Conservation (phyloP, 2,329 filamentous ascomycete genomes). For the Tolypocladium tundrense region DNA sequence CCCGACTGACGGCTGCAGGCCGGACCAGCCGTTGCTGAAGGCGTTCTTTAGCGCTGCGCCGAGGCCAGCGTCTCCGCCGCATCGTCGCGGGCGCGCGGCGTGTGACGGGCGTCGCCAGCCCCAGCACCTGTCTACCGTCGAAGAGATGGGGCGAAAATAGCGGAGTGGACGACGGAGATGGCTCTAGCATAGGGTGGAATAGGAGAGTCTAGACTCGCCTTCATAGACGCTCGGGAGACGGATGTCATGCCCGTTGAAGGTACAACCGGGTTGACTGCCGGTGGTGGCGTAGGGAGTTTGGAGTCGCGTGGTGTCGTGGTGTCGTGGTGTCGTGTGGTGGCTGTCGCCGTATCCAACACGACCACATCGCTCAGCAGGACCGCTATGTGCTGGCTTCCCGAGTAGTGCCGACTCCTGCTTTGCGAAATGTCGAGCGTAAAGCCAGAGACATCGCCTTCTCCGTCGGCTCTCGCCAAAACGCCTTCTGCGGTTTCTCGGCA, state of each 20-base stretch:
- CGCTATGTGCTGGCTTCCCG: no score
- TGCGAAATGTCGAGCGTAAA: neutral
- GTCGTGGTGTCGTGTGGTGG: neutral
- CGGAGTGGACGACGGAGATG: neutral
- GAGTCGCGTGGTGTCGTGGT: neutral
- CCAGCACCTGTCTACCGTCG: neutral
- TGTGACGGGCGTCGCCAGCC: neutral
- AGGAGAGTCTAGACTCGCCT: neutral
- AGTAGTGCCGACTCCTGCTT: neutral
- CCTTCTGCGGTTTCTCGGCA: neutral
- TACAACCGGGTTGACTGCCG: neutral
- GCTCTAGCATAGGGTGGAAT: neutral
- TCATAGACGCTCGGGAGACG: neutral
- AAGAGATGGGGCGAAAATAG: neutral
- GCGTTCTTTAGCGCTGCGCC: constrained; percentile 3
- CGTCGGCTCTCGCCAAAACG: neutral
- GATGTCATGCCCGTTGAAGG: neutral
- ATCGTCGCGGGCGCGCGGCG: neutral
- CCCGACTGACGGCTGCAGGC: neutral
- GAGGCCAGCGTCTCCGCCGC: neutral
- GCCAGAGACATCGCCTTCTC: neutral
- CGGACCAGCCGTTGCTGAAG: constrained; percentile 2
- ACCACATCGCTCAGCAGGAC: neutral
- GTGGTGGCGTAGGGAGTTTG: neutral
- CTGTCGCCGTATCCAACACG: neutral